A percentile compares a stretch with the other conserved stretches of the same genome.
Conservation (phyloP, 1,139 yeast species). For the Petasospora fabianii region DNA sequence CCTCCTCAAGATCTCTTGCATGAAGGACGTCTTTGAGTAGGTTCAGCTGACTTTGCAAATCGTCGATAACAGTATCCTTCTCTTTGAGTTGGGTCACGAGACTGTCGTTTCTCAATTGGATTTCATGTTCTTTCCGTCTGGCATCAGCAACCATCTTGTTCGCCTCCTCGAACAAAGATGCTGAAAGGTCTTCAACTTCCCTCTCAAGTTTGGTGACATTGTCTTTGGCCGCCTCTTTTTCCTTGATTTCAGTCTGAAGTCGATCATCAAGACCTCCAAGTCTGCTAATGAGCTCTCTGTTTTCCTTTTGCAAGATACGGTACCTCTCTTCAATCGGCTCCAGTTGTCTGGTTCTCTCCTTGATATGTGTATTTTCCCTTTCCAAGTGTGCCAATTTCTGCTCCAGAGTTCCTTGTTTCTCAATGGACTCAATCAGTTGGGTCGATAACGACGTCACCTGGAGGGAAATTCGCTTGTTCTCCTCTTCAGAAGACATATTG, state of each 20-base stretch:
- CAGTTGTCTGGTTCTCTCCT: constrained; percentile 14
- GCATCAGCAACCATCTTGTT: constrained; percentile 77
- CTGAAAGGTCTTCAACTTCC: constrained; percentile 77
- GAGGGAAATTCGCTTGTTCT: constrained; percentile 42
- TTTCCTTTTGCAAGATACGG: constrained; percentile 14
- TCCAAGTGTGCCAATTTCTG: constrained; percentile 30
- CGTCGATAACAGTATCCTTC: constrained; percentile 63
- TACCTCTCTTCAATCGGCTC: constrained; percentile 16
- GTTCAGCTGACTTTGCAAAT: constrained; percentile 63
- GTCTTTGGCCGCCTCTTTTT: constrained; percentile 49
- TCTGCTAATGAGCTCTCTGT: constrained; percentile 32
- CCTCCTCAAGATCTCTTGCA: constrained; percentile 32
- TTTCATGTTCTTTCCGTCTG: constrained; percentile 52
- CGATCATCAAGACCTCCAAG: constrained; percentile 35
- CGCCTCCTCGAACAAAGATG: constrained; percentile 74
- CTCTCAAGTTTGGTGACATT: constrained; percentile 56
- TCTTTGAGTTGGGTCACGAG: constrained; percentile 67
- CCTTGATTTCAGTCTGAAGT: constrained; percentile 34
- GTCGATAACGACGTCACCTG: constrained; percentile 59
- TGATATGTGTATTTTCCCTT: constrained; percentile 25
- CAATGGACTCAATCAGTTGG: constrained; percentile 57
- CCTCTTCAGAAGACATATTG: constrained; percentile 27
- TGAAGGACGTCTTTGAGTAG: constrained; percentile 62
- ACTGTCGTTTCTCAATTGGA: constrained; percentile 45
- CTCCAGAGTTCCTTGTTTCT: constrained; percentile 52